phyloP scores from a whole-genome alignment of 495 filamentous ascomycete species.

The Entonaema liquescens region DNA sequence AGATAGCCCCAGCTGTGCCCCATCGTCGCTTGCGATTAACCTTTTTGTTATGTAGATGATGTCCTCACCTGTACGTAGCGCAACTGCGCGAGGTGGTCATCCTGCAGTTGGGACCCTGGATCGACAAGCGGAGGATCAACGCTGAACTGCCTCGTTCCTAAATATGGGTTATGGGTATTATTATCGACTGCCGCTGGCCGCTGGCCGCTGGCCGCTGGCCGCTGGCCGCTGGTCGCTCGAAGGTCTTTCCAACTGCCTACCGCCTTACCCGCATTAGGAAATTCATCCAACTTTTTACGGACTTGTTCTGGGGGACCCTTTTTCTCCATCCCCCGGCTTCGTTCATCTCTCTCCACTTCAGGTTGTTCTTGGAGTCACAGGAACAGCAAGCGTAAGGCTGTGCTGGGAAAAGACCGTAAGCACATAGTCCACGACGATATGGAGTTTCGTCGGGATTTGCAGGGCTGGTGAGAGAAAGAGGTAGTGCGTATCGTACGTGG shows the following conservation, averaged over 20 bases:
- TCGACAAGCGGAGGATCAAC: conserved; percentile 33
- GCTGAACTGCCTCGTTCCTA: conserved; percentile 11
- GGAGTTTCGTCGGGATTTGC: neutral
- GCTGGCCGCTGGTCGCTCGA: neutral
- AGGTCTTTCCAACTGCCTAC: neutral
- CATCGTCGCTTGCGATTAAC: conserved; percentile 9
- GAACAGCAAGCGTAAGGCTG: neutral
- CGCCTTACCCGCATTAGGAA: conserved; percentile 15
- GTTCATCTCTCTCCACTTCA: neutral
- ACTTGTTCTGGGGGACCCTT: neutral
- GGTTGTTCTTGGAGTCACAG: neutral
- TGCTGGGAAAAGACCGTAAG: neutral
- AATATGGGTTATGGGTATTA: conserved; percentile 19
- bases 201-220: no score
- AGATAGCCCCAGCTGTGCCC: conserved; percentile 2
- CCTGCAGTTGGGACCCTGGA: conserved; percentile 14
- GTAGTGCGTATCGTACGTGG: conserved; percentile 4
- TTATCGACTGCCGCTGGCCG: neutral
- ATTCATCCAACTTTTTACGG: neutral
- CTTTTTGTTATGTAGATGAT: neutral
- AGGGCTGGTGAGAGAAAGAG: neutral
- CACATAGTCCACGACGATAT: neutral
- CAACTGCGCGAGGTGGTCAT: neutral
- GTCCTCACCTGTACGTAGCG: conserved; percentile 10
- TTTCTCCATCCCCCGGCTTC: neutral